Conservation (phyloP, 768 basidiomycete species). For the Boletales sp. region DNA sequence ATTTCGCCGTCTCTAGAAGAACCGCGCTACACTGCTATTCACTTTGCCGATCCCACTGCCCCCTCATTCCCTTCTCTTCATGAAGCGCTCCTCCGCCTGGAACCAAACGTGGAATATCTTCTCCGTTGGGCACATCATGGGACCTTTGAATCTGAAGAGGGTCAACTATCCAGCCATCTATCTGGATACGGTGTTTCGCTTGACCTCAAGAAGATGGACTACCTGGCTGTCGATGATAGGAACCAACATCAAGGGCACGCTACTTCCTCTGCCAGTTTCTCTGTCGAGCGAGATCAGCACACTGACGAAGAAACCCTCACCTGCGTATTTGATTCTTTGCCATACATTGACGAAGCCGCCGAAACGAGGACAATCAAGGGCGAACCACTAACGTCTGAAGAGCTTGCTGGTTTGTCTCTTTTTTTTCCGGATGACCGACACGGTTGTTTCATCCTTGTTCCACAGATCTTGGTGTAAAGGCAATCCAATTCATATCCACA, state of each 20-base stretch:
- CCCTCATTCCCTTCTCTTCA: slow-evolving; percentile 71
- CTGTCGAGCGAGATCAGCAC: slow-evolving; percentile 6
- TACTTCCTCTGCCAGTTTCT: not conserved
- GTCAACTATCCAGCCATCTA: slow-evolving; percentile 42
- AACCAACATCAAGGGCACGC: slow-evolving; percentile 18
- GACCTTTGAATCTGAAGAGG: slow-evolving; percentile 34
- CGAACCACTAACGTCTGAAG: slow-evolving; percentile 47
- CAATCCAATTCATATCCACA: slow-evolving; percentile 68
- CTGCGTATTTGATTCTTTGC: slow-evolving; percentile 30
- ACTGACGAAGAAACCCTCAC: slow-evolving; percentile 20
- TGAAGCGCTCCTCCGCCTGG: slow-evolving; percentile 49
- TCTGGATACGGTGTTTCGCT: slow-evolving; percentile 91
- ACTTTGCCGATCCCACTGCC: slow-evolving; percentile 71
- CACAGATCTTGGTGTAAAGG: slow-evolving; percentile 65
- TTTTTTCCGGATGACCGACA: not conserved
- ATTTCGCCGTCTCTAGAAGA: slow-evolving; percentile 41
- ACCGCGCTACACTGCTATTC: slow-evolving; percentile 63
- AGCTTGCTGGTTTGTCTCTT: slow-evolving; percentile 47
- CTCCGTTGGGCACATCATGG: slow-evolving; percentile 44
- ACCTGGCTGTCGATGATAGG: slow-evolving; percentile 90
- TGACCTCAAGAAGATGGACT: slow-evolving; percentile 96
- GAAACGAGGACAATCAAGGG: slow-evolving; percentile 36
- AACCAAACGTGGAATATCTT: slow-evolving; percentile 63
- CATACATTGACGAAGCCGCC: slow-evolving; percentile 25
- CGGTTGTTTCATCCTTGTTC: not conserved